A percentile compares a stretch with the other conserved stretches of the same genome.
These are phyloP conservation scores for Dictyostelium discoideum DNA, from an alignment of 78 protist genomes.

Conservation along the genomic window DNA sequence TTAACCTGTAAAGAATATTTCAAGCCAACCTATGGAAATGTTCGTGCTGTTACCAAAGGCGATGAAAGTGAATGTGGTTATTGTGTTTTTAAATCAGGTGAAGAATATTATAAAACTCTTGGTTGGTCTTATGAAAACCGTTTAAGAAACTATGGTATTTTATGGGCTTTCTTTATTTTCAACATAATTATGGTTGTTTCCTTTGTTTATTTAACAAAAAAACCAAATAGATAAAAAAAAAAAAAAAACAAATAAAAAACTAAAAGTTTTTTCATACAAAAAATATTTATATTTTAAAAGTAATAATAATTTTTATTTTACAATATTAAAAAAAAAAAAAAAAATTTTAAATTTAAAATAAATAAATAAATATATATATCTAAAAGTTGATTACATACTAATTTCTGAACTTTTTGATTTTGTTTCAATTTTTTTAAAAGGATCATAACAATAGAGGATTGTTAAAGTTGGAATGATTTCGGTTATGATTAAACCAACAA, in stretches of 20 bases:
- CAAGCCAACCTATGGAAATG: not conserved
- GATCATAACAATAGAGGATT: conserved; percentile 4
- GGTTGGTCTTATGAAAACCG: not conserved
- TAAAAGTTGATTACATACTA: not conserved
- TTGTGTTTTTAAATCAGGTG: conserved; percentile 40
- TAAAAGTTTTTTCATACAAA: not conserved
- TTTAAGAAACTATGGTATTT: conserved; percentile 43
- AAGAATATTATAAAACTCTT: conserved; percentile 12
- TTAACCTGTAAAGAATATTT: conserved; percentile 35
- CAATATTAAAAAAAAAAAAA: not conserved
- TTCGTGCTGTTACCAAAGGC: not conserved
- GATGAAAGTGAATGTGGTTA: conserved; percentile 20
- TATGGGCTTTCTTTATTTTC: conserved; percentile 30
- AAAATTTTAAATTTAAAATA: not conserved
- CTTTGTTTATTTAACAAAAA: conserved; percentile 46
- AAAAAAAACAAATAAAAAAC: not conserved
- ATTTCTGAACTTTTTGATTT: not conserved
- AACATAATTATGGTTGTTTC: not conserved
- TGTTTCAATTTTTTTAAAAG: not conserved
- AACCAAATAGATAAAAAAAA: conserved; percentile 53
- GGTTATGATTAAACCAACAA: not conserved
- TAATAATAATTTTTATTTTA: too few species aligned
- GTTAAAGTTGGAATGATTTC: conserved; percentile 9
- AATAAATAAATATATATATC: not conserved
- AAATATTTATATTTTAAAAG: too few species aligned